Evolutionary conservation across 345 rosid species (phyloP).

Genomic region (Aurinia saxatilis): DNA sequence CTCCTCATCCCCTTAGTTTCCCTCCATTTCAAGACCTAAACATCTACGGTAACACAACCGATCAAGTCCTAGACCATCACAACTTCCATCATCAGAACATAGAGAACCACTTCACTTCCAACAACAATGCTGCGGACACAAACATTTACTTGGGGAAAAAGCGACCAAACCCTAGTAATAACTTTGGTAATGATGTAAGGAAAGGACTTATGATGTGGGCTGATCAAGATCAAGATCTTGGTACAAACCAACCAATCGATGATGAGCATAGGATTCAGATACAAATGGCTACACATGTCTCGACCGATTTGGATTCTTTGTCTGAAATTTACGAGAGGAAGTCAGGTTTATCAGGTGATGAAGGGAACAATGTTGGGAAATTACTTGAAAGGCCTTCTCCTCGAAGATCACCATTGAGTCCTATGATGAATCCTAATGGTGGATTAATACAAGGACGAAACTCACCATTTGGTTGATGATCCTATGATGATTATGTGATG

Average conservation of each 20-base stretch:
- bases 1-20: constrained; percentile 47
- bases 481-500: constrained; percentile 2
- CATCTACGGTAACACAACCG: constrained; percentile 54
- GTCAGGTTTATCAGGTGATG: constrained; percentile 52
- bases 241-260: constrained; percentile 14
- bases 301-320: constrained; percentile 60
- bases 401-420: constrained; percentile 51
- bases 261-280: constrained; percentile 48
- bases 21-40: constrained; percentile 92
- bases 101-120: constrained; percentile 49
- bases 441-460: constrained; percentile 51
- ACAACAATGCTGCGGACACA: constrained; percentile 28
- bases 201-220: constrained; percentile 79
- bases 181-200: constrained; percentile 43
- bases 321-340: constrained; percentile 71
- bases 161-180: constrained; percentile 44
- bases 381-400: constrained; percentile 62
- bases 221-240: constrained; percentile 66
- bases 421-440: constrained; percentile 40
- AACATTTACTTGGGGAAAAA: constrained; percentile 60
- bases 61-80: constrained; percentile 51
- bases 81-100: constrained; percentile 50
- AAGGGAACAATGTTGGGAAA: constrained; percentile 34
- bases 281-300: constrained; percentile 37
- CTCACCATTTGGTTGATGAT: constrained; percentile 60